Evolutionary conservation across 2,329 filamentous ascomycete genomes (phyloP), one percentile per base, ranked within the genome.

Genomic region (Fusarium sarcochroum): DNA sequence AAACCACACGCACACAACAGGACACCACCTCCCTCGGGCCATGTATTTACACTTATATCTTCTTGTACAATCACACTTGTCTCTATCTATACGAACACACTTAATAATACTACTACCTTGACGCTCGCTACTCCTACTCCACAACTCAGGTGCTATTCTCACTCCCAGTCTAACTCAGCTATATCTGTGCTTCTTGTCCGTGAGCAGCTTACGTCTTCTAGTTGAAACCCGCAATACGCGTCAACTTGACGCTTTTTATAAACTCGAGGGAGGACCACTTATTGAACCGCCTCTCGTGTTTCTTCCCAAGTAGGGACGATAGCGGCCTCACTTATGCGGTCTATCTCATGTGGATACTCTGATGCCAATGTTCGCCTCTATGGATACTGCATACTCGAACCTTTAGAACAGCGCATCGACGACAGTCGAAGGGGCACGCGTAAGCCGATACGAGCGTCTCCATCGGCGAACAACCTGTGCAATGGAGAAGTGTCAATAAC

Each of bases 361-460:
- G 21, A 13, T 41, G 48, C 41, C 45, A 47, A 46, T 17, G 21
- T 66, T 61, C 38, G 61, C 55, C 54, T 38, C 49, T 42, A 51
- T 56, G 45, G 55, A 44, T 46, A 48, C 45, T 38, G 15, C 41
- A 17, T 23, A 23, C 20, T 27, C 32, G 38, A 44, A 34, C 34
- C 35, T 35, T 46, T 30, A 35, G 47, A 25, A 63, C 50, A 40
- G 35, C 50, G 50, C 58, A 63, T 50, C 53, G 27, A 44, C 53
- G 27, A 44, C 15, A 21, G 32, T 37, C 55, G 25, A n/a, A 37
- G 37, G 35, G 21, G 62, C 66, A 73, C 70, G 63, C 70, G 70
- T 73, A 68, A 73, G 58, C 71, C 60, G 66, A 68, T 64, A 70
- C 71, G 67, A 73, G 70, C n/a, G 40, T 63, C 50, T 57, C 25